Base-by-base conservation (phyloP, 2,329 filamentous ascomycete species). In the Setomelanomma holmii region DNA sequence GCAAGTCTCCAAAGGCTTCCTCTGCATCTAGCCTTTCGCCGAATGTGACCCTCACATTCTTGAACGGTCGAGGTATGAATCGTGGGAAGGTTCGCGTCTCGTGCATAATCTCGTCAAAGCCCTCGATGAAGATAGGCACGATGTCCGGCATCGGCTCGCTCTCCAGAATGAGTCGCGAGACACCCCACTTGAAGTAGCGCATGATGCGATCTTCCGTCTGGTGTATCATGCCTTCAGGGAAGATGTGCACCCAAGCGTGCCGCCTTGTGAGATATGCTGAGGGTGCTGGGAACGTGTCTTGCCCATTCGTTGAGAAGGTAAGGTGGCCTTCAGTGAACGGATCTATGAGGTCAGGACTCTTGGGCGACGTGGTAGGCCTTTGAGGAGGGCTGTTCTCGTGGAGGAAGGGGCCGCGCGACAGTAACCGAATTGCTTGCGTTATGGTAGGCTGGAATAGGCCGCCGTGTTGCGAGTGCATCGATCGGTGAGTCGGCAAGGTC, bases 171-270 rank as follows among this genome's bases (percentile, higher is more conserved):
- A 98, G 82, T 2, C 95, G 86, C 5, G 93, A 91, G 1, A 98
- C 82, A 1, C 95, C 95, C 95, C 95, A 99, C 79, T 96, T 97
- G 84, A 98, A 98, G 78, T 99, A 99, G 23, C 95, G 89, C 81
- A 98, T 88, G 6, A 88, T 86, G 64, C 87, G 86, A 36, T 86
- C 80, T 1, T 89, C 84, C 61, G 91, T 87, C 77, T 99, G 95
- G 75, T 98, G 93, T 40, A 96, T 91, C 74, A 90, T 91, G 41
- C 92, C 95, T 76, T 99, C 95, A 11, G 95, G 95, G 74, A 98
- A 98, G 48, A 98, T 89, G 75, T 99, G 95, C 4, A 99, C 80
- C 95, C 95, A 99, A 39, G 86, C 85, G 73, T 90, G 84, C 40
- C 85, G 86, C 64, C 91, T 87, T 58, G 77, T 82, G 1, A 84